Percentiles rank a stretch among this genome's conserved stretches.
Evolutionary conservation across 192 early-diverging fungal species (phyloP).

Genomic region (Backusella australiensis): DNA sequence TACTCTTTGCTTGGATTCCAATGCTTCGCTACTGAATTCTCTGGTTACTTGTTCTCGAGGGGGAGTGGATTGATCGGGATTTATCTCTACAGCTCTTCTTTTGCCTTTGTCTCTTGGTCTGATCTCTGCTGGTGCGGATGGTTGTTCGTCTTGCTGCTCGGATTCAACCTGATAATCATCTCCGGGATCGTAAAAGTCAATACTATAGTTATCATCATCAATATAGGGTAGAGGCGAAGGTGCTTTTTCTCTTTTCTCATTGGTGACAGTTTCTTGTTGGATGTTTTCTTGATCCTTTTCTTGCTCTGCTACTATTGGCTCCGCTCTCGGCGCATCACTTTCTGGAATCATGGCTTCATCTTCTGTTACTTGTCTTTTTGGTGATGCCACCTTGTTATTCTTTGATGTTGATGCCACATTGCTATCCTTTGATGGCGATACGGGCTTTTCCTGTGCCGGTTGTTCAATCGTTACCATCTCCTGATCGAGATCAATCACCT

Average conservation of each 20-base stretch:
- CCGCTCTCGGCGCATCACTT: neutral
- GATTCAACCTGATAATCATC: neutral
- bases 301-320: neutral
- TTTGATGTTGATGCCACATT: too few species aligned
- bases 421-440: too few species aligned
- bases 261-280: neutral
- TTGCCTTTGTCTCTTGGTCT: neutral
- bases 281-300: neutral
- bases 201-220: neutral
- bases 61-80: neutral
- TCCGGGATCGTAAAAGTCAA: neutral
- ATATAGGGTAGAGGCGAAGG: neutral
- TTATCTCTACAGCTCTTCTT: neutral
- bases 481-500: too few species aligned
- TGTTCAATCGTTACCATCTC: too few species aligned
- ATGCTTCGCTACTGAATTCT: neutral
- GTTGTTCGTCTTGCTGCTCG: neutral
- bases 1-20: neutral
- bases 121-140: neutral
- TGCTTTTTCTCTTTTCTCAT: neutral
- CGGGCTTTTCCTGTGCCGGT: too few species aligned
- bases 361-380: too few species aligned
- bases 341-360: neutral
- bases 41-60: neutral
- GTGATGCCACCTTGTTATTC: too few species aligned